Conservation (phyloP, 306 rosid genomes). For the Acacia crassicarpa region DNA sequence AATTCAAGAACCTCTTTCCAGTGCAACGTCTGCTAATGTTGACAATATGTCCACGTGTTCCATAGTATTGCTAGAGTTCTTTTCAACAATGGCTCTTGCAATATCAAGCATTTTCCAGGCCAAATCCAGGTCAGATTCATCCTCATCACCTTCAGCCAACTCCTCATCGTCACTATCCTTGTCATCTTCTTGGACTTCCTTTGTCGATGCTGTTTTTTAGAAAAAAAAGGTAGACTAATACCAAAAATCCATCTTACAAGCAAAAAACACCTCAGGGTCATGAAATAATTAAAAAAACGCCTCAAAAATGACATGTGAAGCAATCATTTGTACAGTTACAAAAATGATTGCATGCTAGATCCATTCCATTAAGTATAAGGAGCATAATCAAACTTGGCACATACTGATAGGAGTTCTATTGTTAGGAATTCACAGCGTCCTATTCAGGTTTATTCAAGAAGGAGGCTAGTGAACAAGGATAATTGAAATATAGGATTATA, state of each 20-base stretch:
- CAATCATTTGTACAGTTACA: neutral
- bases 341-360: constrained; percentile 5
- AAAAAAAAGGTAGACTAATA: constrained; percentile 24
- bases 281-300: neutral
- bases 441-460: too few species aligned
- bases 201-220: constrained; percentile 55
- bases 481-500: too few species aligned
- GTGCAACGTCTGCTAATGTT: constrained; percentile 87
- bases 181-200: constrained; percentile 58
- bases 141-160: constrained; percentile 86
- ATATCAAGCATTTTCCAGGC: constrained; percentile 99
- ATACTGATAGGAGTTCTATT: too few species aligned
- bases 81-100: constrained; percentile 94
- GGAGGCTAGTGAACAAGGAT: too few species aligned
- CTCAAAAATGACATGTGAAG: constrained; percentile 7
- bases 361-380: neutral
- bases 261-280: neutral
- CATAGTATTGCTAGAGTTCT: constrained; percentile 69
- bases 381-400: neutral
- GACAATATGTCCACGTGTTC: constrained; percentile 92
- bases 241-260: constrained; percentile 3
- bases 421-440: too few species aligned
- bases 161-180: constrained; percentile 73
- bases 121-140: constrained; percentile 89
- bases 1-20: constrained; percentile 75